Evolutionary conservation across 495 filamentous ascomycete species (phyloP).

Genomic region (Physcia stellaris): DNA sequence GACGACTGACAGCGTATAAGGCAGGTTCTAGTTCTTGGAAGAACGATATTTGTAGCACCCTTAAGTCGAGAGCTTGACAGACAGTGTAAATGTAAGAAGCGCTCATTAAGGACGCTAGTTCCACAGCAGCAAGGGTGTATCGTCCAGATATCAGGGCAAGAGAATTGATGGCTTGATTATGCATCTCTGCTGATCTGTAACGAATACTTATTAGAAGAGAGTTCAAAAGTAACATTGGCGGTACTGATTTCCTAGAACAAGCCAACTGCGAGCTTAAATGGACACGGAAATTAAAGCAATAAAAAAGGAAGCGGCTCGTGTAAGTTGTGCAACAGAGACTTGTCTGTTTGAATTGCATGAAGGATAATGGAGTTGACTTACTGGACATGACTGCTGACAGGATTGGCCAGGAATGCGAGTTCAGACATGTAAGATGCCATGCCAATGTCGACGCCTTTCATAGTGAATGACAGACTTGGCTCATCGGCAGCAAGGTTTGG

Average conservation of each 20-base stretch:
- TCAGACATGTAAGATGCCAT: constrained; percentile 53
- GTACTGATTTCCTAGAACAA: no score
- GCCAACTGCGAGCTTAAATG: no score
- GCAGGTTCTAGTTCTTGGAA: constrained; percentile 3
- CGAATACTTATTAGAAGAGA: no score
- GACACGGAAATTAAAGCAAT: no score
- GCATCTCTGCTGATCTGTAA: constrained; percentile 44
- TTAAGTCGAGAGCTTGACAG: constrained; percentile 32
- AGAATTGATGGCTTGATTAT: constrained; percentile 47
- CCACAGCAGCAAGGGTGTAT: constrained; percentile 39
- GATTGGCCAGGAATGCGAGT: constrained; percentile 38
- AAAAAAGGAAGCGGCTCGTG: no score
- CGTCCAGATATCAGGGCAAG: constrained; percentile 45
- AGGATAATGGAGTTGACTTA: constrained; percentile 46
- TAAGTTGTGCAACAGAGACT: no score
- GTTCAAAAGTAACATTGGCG: no score
- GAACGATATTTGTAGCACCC: constrained; percentile 21
- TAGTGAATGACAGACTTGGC: constrained; percentile 38
- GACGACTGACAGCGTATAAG: not conserved
- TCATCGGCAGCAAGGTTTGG: constrained; percentile 46
- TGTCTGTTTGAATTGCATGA: no score
- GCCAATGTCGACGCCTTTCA: constrained; percentile 51
- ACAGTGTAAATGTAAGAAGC: constrained; percentile 35
- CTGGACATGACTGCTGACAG: constrained; percentile 44
- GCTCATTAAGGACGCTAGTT: constrained; percentile 38